Evolutionary conservation across 2,329 filamentous ascomycete species (phyloP).

Genomic region (Phyllosticta citribraziliensis): DNA sequence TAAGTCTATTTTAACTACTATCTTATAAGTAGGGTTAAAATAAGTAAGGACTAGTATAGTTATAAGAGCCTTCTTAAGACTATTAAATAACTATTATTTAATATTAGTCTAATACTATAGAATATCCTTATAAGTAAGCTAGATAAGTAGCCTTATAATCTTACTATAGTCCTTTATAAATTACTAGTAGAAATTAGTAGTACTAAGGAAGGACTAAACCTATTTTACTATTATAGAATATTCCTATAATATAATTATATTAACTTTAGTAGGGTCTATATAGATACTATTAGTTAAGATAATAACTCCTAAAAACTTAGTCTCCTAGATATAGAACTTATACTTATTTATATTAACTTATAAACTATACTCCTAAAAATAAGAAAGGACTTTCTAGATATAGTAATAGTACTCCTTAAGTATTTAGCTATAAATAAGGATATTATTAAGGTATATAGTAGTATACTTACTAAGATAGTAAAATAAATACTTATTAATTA

Average conservation of each 20-base stretch:
- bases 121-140: background rate
- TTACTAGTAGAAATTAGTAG: constrained; percentile 11
- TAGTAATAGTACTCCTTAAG: constrained; percentile 8
- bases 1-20: background rate
- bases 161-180: background rate
- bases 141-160: background rate
- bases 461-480: constrained; percentile 11
- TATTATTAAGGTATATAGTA: constrained; percentile 14
- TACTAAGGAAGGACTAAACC: constrained; percentile 10
- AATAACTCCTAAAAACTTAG: constrained; percentile 11
- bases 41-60: background rate
- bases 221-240: constrained; percentile 1
- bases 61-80: background rate
- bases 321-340: constrained; percentile 6
- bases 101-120: background rate
- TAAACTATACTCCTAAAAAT: constrained; percentile 1
- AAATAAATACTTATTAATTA: constrained; percentile 13
- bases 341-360: constrained; percentile 11
- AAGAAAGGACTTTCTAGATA: constrained; percentile 3
- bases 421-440: constrained; percentile 13
- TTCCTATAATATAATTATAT: constrained; percentile 2
- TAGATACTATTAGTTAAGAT: constrained; percentile 11
- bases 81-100: background rate
- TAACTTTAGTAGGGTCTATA: constrained; percentile 8
- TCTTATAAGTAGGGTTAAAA: background rate